phyloP scores from a whole-genome alignment of 129 eudicot species.

The Tanacetum coccineum region DNA sequence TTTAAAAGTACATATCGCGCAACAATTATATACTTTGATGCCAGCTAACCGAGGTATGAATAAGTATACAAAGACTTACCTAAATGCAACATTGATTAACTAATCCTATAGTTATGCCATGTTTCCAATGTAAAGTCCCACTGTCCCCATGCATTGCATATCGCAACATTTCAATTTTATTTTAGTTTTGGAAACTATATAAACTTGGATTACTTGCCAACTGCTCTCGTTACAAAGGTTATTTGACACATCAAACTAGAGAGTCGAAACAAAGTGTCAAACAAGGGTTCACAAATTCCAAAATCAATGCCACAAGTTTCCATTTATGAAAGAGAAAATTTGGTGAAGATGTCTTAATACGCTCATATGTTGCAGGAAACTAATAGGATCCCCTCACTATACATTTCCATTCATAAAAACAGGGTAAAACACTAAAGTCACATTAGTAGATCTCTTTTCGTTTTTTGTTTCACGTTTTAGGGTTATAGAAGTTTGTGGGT shows the following conservation, averaged over 20 bases:
- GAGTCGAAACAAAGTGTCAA: neutral
- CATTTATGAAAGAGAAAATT: neutral
- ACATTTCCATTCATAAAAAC: neutral
- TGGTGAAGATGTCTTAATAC: neutral
- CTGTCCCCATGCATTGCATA: neutral
- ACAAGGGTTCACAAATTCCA: neutral
- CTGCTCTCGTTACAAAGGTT: neutral
- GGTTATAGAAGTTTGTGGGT: neutral
- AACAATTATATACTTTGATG: neutral
- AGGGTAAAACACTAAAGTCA: neutral
- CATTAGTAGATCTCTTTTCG: neutral
- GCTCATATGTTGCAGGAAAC: neutral
- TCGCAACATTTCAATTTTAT: neutral
- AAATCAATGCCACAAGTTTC: neutral
- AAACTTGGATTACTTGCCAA: neutral
- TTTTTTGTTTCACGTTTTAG: neutral
- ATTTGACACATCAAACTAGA: neutral
- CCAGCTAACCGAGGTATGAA: no score
- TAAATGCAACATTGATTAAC: neutral
- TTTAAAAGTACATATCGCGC: neutral
- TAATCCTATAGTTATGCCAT: neutral
- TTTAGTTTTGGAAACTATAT: neutral
- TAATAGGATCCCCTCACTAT: neutral
- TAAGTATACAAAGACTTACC: no score
- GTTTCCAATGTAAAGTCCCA: neutral